A percentile compares a stretch with the other conserved stretches of the same genome.
Conservation (phyloP, 2,329 filamentous ascomycete genomes). For the Monilinia laxa region DNA sequence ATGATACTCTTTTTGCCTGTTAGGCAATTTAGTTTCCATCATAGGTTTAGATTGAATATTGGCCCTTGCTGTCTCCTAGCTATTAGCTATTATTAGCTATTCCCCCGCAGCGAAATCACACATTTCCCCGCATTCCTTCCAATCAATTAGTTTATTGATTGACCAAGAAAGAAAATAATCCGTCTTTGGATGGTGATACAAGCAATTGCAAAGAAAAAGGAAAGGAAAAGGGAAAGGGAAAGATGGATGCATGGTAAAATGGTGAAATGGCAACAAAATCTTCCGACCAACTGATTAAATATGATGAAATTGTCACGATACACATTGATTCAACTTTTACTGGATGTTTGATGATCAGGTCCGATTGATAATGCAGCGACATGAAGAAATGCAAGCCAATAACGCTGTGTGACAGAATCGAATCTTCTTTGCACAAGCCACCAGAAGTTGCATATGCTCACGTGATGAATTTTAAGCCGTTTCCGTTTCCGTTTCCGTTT, state of each 20-base stretch:
- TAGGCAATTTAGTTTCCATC: background rate
- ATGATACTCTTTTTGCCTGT: background rate
- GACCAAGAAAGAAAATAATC: background rate
- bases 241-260: no score
- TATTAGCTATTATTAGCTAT: background rate
- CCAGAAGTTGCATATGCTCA: background rate
- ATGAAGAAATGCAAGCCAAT: background rate
- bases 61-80: background rate
- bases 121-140: slow-evolving; percentile 16
- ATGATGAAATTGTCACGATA: background rate
- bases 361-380: background rate
- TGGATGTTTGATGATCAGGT: no score
- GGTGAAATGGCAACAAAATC: background rate
- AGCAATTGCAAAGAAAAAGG: background rate
- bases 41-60: background rate
- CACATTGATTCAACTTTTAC: no score
- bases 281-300: background rate
- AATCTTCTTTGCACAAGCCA: slow-evolving; percentile 18
- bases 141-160: background rate
- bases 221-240: background rate
- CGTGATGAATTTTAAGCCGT: background rate
- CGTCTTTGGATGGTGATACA: slow-evolving; percentile 1
- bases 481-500: background rate
- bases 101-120: slow-evolving; percentile 6
- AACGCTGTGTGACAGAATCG: slow-evolving; percentile 5